phyloP scores from a whole-genome alignment of 2,329 filamentous ascomycete species.

The Sporothrix humicola region DNA sequence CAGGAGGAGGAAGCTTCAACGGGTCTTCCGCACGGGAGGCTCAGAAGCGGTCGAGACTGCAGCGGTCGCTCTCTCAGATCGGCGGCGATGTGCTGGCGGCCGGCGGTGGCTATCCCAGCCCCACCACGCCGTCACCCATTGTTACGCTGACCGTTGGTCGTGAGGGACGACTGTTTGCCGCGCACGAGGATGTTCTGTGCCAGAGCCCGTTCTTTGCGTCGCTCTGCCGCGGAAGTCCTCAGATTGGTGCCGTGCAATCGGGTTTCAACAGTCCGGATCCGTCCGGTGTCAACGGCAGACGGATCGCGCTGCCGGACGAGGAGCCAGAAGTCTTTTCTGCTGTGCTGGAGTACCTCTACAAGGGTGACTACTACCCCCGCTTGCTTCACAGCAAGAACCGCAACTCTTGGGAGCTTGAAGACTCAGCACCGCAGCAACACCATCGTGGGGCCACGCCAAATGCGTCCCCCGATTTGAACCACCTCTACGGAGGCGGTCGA shows the following conservation, averaged over 20 bases:
- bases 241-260: constrained; percentile 25
- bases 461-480: constrained; percentile 56
- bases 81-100: constrained; percentile 47
- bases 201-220: constrained; percentile 83
- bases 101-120: constrained; percentile 35
- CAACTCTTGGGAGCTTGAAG: constrained; percentile 89
- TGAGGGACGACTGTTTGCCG: constrained; percentile 89
- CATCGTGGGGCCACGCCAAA: constrained; percentile 49
- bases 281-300: constrained; percentile 71
- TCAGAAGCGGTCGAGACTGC: constrained; percentile 81
- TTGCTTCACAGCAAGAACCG: constrained; percentile 84
- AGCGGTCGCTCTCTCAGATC: constrained; percentile 72
- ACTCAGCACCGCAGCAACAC: constrained; percentile 60
- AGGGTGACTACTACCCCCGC: constrained; percentile 92
- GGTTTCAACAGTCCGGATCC: constrained; percentile 33
- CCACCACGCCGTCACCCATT: constrained; percentile 67
- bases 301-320: constrained; percentile 73
- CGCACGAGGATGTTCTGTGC: constrained; percentile 89
- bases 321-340: constrained; percentile 93
- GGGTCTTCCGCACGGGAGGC: constrained; percentile 66
- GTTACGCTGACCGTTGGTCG: constrained; percentile 83
- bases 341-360: constrained; percentile 95
- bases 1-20: constrained; percentile 34
- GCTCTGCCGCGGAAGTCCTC: constrained; percentile 58
- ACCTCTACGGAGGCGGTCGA: constrained; percentile 44